Percentiles rank a stretch among this genome's conserved stretches.
Evolutionary conservation across 148 eudicot genomes (phyloP).

Genomic region (Chenopodium album): DNA sequence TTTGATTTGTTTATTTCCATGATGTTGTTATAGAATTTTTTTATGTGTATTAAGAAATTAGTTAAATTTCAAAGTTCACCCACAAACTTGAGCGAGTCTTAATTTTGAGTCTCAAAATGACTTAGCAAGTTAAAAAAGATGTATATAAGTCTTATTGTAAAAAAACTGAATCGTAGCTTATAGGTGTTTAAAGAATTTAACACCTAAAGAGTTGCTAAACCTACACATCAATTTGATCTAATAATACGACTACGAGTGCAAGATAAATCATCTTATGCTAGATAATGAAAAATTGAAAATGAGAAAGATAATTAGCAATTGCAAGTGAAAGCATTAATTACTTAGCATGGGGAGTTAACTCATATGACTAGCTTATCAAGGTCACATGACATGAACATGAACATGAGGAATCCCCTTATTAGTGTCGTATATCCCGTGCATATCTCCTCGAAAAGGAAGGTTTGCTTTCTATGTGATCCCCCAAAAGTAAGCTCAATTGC

Average conservation of each 20-base stretch:
- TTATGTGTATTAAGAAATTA: too few relatives aligned
- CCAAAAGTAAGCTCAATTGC: slow-evolving; percentile 1
- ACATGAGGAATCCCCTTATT: not conserved
- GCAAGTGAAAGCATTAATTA: slow-evolving; percentile 5
- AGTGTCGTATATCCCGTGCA: not conserved
- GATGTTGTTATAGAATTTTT: too few relatives aligned
- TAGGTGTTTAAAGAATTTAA: too few relatives aligned
- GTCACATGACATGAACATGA: not conserved
- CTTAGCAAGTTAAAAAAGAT: too few relatives aligned
- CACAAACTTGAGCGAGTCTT: too few relatives aligned
- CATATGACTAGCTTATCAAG: not conserved
- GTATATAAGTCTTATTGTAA: too few relatives aligned
- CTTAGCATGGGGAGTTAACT: not conserved
- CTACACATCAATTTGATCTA: not conserved
- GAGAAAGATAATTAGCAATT: not conserved
- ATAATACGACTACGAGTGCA: not conserved
- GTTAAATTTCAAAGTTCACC: too few relatives aligned
- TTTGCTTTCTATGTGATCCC: not conserved
- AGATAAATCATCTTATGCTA: not conserved
- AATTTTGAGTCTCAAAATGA: too few relatives aligned
- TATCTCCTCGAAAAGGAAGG: not conserved
- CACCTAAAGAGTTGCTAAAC: too few relatives aligned
- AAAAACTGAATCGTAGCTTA: too few relatives aligned
- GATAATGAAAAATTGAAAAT: not conserved
- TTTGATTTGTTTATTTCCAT: too few relatives aligned